Base-by-base conservation (phyloP, 2,329 filamentous ascomycete species). In the Apiospora koreana region DNA sequence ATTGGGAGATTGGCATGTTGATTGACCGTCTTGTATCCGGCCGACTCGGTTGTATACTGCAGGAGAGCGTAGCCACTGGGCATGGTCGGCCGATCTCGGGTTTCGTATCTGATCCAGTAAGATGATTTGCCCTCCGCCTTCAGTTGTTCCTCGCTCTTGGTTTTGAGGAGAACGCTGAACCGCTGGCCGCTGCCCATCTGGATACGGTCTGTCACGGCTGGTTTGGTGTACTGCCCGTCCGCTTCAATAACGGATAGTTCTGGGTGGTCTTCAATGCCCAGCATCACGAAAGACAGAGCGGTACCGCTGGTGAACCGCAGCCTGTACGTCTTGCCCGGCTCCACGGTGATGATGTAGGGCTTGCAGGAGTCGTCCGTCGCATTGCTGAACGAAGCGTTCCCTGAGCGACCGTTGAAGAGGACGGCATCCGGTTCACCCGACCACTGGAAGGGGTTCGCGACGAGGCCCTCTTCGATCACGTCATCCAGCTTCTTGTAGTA, bases 281-380 rank as follows among this genome's bases (percentile, higher is more conserved):
- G 74, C 1, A 85, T 83, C 3, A 86, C 79, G 72, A 87, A 82
- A 0, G 87, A 89, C 23, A 92, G 79, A 0, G 87, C 87, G 0
- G 85, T 86, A 0, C 78, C 84, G 4, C 88, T 88, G 58, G 92
- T 85, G 74, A 90, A 87, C 12, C 91, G 84, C 68, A 92, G 79
- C 1, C 89, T 84, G 74, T 92, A 93, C 0, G 86, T 89, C 76
- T 85, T 89, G 14, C 82, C 86, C 0, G 90, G 87, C 46, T 90
- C 80, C 10, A 93, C 87, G 7, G 87, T 83, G 71, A 92, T 86
- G 3, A 89, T 80, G 5, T 84, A 82, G 2, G 86, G 81, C 69
- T 80, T 77, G 77, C 86, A 86, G 50, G 77, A 79, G 65, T 68
- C 71, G 72, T 82, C 76, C 41, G 74, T 67, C 38, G 77, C 80